phyloP scores from a whole-genome alignment of 805 yeast species.

The Wickerhamiella azymoides region DNA sequence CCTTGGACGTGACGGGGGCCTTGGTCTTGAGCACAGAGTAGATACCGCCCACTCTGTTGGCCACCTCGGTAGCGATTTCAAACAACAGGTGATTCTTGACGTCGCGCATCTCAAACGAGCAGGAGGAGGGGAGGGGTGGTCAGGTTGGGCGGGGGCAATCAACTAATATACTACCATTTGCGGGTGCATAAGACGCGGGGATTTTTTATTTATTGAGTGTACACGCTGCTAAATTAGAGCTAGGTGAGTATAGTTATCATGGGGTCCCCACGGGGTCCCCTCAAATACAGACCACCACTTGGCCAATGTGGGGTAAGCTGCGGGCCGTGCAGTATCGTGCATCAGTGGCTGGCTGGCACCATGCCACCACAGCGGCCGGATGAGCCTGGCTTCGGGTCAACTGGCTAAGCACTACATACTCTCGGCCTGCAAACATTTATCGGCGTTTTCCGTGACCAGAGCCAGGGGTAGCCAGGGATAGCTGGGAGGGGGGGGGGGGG shows the following conservation, averaged over 20 bases:
- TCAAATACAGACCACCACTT: too few relatives aligned
- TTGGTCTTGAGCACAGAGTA: slow-evolving; percentile 92
- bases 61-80: slow-evolving; percentile 95
- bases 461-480: background rate
- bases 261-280: background rate
- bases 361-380: too few relatives aligned
- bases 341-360: too few relatives aligned
- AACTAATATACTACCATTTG: background rate
- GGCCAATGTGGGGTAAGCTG: background rate
- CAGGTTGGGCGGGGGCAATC: background rate
- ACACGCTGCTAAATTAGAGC: background rate
- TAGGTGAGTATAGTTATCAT: background rate
- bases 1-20: slow-evolving; percentile 92
- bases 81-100: slow-evolving; percentile 75
- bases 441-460: background rate
- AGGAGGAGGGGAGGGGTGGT: background rate
- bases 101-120: slow-evolving; percentile 40
- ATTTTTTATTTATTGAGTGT: background rate
- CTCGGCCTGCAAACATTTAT: too few relatives aligned
- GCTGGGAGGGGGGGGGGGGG: too few relatives aligned
- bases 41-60: slow-evolving; percentile 95
- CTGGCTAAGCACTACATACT: background rate
- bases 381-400: background rate
- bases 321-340: background rate
- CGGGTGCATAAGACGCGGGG: background rate